Base-by-base conservation (phyloP, 345 rosid species). In the Pistacia integerrima region DNA sequence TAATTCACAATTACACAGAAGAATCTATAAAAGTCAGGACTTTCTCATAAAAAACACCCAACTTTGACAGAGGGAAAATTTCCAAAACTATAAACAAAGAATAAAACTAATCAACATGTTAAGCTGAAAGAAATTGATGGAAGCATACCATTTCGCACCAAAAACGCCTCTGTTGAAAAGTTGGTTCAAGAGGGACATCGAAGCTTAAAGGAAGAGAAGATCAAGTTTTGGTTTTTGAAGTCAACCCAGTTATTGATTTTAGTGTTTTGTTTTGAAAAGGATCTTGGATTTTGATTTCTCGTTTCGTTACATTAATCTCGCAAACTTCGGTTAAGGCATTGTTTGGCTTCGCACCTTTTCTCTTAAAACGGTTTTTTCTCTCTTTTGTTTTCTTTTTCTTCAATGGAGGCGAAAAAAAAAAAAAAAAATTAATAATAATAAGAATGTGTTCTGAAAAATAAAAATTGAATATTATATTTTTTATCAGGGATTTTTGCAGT, bases 161-260 rank as follows among this genome's bases (percentile, higher is more conserved):
- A 93, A 94, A 81, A 94, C 82, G 68, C 98, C 97, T 74, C 98
- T 87, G 79, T 91, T 94, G 87, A 94, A 93, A 80, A 94, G 94
- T 76, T 94, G 97, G 78, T 91, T 94, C 36, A 93, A 84, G 77
- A 94, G 93, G 64, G 98, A 94, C 98, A 93, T 93, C 48, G 74
- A 67, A 55, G 67, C 57, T 25, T 44, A 51, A 46, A 16, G 48
- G 17, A 8, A 69, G 8, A 28, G 44, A 60, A 46, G 33, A 25
- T 52, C 30, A 16, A 25, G 33, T 22, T 56, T 48, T 5, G 16
- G 0, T 25, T 25, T 25, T 25, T 25, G 0, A 48, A 11, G 11
- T 2, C 35, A 49, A 67, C 57, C 57, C 71, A 7, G 1, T 48
- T 67, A 11, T 25, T 13, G 57, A 4, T 67, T 48, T 67, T 25